Percentiles rank a stretch among this genome's conserved stretches.
These are phyloP conservation scores for Chytriomyces sp. DNA, from an alignment of 192 early-diverging fungal species.

Conservation along the genomic window DNA sequence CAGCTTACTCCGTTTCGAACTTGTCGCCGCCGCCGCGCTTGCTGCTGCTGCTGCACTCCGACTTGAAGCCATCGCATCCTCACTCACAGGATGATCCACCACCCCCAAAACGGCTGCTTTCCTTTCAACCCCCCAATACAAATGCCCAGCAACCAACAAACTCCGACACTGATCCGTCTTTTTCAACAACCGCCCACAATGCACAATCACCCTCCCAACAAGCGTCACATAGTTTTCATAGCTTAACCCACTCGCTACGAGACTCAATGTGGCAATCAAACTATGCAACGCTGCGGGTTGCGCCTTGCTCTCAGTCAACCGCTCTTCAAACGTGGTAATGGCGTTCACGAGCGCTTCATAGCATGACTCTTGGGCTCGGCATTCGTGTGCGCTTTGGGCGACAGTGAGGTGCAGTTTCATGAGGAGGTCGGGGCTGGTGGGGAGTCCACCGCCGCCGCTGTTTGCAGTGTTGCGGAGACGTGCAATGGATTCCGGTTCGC, in stretches of 20 bases:
- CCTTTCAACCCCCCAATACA: conserved; percentile 82
- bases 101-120: neutral
- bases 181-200: conserved; percentile 88
- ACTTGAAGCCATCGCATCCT: neutral
- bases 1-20: conserved; percentile 14
- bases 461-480: neutral
- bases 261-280: conserved; percentile 78
- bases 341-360: conserved; percentile 98
- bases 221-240: conserved; percentile 95
- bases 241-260: conserved; percentile 74
- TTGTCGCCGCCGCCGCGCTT: neutral
- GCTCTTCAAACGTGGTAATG: conserved; percentile 96
- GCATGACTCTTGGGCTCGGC: conserved; percentile 87
- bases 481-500: conserved; percentile 2
- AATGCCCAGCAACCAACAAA: conserved; percentile 79
- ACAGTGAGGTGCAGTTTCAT: conserved; percentile 86
- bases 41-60: neutral
- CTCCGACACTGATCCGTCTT: conserved; percentile 94
- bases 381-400: conserved; percentile 84
- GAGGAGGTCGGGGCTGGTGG: conserved; percentile 58
- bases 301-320: conserved; percentile 88
- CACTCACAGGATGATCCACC: conserved; percentile 25
- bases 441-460: neutral
- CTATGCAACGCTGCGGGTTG: conserved; percentile 89
- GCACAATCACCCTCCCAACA: conserved; percentile 86